A percentile compares a stretch with the other conserved stretches of the same genome.
These are phyloP conservation scores for Eucommia ulmoides DNA, from an alignment of 257 asterid genomes.

Conservation along the genomic window DNA sequence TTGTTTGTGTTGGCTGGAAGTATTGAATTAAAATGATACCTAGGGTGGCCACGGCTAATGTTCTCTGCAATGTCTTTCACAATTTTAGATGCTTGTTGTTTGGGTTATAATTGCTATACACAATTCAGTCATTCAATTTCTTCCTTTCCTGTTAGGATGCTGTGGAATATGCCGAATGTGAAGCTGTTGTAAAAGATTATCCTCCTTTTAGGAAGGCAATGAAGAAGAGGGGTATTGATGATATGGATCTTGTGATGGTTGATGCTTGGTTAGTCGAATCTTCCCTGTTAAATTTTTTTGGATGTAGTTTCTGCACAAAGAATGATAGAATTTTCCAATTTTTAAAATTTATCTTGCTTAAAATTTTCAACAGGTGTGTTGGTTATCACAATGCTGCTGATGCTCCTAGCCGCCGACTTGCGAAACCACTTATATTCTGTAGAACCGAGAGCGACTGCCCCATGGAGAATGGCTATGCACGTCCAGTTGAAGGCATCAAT, in stretches of 20 bases:
- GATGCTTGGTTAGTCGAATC: constrained; percentile 73
- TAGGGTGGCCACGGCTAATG: too few species aligned
- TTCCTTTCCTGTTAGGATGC: constrained; percentile 52
- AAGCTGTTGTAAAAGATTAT: constrained; percentile 78
- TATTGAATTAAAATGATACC: too few species aligned
- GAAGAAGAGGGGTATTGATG: constrained; percentile 98
- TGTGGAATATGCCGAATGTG: constrained; percentile 95
- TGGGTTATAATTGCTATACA: too few species aligned
- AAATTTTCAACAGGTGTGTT: constrained; percentile 65
- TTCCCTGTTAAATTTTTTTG: not conserved
- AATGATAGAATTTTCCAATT: not conserved
- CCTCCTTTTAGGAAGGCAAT: constrained; percentile 92
- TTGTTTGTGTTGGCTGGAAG: too few species aligned
- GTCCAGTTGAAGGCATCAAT: constrained; percentile 94
- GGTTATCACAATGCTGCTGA: constrained; percentile 89
- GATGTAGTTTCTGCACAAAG: not conserved
- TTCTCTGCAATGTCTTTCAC: too few species aligned
- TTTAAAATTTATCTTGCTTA: not conserved
- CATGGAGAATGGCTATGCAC: constrained; percentile 94
- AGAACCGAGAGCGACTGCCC: constrained; percentile 96
- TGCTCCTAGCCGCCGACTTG: constrained; percentile 94
- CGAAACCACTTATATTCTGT: constrained; percentile 91
- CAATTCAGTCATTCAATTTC: too few species aligned
- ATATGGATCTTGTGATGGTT: constrained; percentile 98
- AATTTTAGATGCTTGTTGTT: too few species aligned